phyloP scores from a whole-genome alignment of 768 basidiomycete genomes.

The Termitomyces sp. region DNA sequence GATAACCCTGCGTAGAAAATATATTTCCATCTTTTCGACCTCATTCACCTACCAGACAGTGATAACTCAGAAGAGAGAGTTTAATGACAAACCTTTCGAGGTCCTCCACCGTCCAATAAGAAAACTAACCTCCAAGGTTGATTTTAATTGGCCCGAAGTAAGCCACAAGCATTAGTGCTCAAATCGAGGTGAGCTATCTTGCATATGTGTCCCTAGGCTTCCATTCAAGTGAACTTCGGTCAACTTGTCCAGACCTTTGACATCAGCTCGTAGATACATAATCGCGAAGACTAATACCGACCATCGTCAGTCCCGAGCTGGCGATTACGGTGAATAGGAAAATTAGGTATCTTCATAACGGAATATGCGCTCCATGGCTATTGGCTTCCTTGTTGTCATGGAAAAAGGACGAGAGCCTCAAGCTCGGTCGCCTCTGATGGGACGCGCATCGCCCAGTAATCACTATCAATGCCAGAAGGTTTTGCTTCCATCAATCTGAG shows the following conservation, averaged over 20 bases:
- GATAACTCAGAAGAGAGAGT: no score
- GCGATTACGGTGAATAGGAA: no score
- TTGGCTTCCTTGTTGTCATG: background rate
- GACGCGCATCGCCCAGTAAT: background rate
- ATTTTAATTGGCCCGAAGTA: background rate
- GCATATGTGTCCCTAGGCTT: background rate
- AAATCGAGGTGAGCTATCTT: background rate
- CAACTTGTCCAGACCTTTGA: background rate
- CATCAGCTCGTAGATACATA: background rate
- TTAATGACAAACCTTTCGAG: background rate
- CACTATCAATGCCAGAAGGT: background rate
- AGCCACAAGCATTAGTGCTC: background rate
- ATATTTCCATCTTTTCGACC: no score
- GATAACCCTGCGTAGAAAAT: no score
- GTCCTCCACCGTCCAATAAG: background rate
- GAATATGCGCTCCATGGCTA: no score
- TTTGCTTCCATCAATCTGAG: background rate
- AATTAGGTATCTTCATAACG: background rate
- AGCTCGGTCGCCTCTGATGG: background rate
- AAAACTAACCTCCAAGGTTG: background rate
- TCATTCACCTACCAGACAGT: no score
- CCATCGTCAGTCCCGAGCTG: background rate
- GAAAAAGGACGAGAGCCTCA: background rate
- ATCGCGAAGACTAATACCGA: background rate
- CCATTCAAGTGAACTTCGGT: background rate